Evolutionary conservation across 768 basidiomycete genomes (phyloP), one percentile per base, ranked within the genome.

Genomic region (Cyathus striatus): DNA sequence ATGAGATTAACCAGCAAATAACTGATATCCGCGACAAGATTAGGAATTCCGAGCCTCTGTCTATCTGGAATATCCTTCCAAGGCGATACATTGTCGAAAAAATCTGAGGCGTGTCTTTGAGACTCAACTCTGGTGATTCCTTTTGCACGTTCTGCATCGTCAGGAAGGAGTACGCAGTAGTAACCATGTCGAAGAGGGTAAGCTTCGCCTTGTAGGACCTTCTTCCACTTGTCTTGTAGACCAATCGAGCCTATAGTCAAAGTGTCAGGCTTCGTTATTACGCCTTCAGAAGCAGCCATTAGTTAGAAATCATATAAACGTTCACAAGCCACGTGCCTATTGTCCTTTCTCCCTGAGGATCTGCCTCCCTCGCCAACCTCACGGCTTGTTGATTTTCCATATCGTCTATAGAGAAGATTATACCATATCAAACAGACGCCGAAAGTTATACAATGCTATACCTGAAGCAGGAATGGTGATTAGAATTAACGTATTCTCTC

Each of bases 251-350:
- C 80, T 0, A 49, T 32, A 1, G 60, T 55, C 1, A 88, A 57
- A 3, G 58, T 66, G 49, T 89, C 86, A 0, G 83, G 79, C 49
- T 88, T 87, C 0, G 86, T 88, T 9, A 86, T 66, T 1, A 88
- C 73, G 4, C 80, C 84, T 86, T n/a, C n/a, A n/a, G n/a, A n/a
- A n/a, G n/a, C n/a, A n/a, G n/a, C n/a, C n/a, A n/a, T n/a, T n/a
- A n/a, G n/a, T n/a, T n/a, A n/a, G n/a, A n/a, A n/a, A n/a, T n/a
- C n/a, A n/a, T n/a, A n/a, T n/a, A n/a, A n/a, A n/a, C n/a, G n/a
- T n/a, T n/a, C n/a, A n/a, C n/a, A n/a, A n/a, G n/a, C n/a, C n/a
- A 20, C 1, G 17, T 27, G 46, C 85, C 85, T 43, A 86, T 83
- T 0, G 81, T 88, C 0, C 85, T 69, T 24, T 66, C 58, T 3